These are phyloP conservation scores for Cryphonectria japonica DNA, from an alignment of 2,329 filamentous ascomycete genomes.

Conservation along the genomic window DNA sequence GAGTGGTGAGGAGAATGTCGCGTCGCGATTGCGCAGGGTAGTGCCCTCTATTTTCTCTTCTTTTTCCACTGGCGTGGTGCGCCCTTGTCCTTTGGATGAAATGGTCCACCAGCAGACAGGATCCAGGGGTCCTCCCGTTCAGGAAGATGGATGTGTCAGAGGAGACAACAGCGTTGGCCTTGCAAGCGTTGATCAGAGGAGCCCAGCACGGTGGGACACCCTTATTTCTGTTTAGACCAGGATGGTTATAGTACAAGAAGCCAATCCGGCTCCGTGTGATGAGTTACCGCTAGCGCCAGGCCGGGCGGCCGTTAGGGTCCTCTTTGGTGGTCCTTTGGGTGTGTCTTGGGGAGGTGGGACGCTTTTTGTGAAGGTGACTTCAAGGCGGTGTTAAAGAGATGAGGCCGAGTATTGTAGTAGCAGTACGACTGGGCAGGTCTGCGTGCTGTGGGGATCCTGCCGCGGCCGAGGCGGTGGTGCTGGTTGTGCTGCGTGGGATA, in stretches of 20 bases:
- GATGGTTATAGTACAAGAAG: conserved; percentile 9
- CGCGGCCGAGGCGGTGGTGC: conserved; percentile 9
- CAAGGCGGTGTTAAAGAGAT: conserved; percentile 19
- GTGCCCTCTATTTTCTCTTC: neutral
- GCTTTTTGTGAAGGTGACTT: neutral
- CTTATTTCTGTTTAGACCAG: conserved; percentile 4
- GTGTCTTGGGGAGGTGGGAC: neutral
- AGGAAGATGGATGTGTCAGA: neutral
- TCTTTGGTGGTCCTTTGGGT: conserved; percentile 10
- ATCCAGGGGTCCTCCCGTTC: conserved; percentile 2
- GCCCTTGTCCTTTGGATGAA: neutral
- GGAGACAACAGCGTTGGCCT: neutral
- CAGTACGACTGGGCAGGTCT: conserved; percentile 4
- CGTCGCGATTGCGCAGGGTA: conserved; percentile 29
- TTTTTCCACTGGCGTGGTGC: conserved; percentile 8
- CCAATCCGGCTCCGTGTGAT: conserved; percentile 22
- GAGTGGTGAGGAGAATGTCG: conserved; percentile 25
- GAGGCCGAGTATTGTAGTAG: conserved; percentile 16
- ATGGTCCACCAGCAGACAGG: neutral
- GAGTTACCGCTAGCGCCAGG: conserved; percentile 25
- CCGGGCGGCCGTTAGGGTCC: conserved; percentile 18
- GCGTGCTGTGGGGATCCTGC: conserved; percentile 17
- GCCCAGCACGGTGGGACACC: neutral
- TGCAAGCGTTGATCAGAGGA: conserved; percentile 1
- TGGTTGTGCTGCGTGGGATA: neutral